phyloP scores from a whole-genome alignment of 768 basidiomycete species.

The Lyophyllum decastes region DNA sequence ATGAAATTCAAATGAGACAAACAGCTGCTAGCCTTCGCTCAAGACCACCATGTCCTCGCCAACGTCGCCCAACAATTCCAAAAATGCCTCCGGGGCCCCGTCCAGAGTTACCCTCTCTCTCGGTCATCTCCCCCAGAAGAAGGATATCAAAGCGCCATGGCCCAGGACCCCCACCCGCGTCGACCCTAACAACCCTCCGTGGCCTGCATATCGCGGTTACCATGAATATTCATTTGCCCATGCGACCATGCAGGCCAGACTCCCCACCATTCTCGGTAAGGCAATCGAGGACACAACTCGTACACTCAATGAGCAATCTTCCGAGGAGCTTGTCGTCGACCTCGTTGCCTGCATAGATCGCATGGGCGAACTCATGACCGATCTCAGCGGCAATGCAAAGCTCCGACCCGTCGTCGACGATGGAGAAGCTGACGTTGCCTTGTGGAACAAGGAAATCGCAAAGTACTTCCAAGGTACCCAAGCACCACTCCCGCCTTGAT shows the following conservation, averaged over 20 bases:
- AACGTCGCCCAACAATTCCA: background rate
- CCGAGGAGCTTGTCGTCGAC: slow-evolving; percentile 84
- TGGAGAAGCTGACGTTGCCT: slow-evolving; percentile 85
- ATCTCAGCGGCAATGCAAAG: slow-evolving; percentile 82
- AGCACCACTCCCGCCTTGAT: slow-evolving; percentile 1
- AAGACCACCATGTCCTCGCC: slow-evolving; percentile 13
- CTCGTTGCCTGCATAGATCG: slow-evolving; percentile 84
- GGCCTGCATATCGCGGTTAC: slow-evolving; percentile 81
- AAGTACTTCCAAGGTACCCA: slow-evolving; percentile 84
- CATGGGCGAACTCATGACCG: slow-evolving; percentile 88
- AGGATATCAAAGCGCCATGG: slow-evolving; percentile 70
- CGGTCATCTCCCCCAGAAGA: slow-evolving; percentile 74
- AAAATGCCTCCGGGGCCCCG: slow-evolving; percentile 37
- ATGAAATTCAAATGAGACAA: slow-evolving; percentile 4
- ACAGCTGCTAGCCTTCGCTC: background rate
- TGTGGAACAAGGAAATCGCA: slow-evolving; percentile 98
- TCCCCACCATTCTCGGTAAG: slow-evolving; percentile 94
- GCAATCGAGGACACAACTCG: slow-evolving; percentile 90
- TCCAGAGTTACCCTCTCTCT: slow-evolving; percentile 71
- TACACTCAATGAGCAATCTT: slow-evolving; percentile 84
- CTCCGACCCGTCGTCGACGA: slow-evolving; percentile 90
- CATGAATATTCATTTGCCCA: slow-evolving; percentile 84
- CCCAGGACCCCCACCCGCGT: slow-evolving; percentile 77
- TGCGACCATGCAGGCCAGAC: slow-evolving; percentile 94
- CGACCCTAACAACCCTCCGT: slow-evolving; percentile 84